These are phyloP conservation scores for Spathaspora sp. DNA, from an alignment of 805 yeast genomes.

Conservation along the genomic window DNA sequence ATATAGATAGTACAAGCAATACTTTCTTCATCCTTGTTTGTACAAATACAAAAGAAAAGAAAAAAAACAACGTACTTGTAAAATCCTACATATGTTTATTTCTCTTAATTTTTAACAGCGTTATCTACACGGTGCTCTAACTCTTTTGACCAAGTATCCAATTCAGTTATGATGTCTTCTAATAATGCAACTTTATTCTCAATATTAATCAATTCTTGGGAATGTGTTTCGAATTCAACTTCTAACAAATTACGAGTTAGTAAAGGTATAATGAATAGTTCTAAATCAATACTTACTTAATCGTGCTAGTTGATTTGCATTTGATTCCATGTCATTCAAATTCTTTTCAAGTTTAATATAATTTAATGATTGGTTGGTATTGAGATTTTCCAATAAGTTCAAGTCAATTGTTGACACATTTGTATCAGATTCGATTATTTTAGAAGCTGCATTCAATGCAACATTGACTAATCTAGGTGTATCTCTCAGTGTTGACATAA, in stretches of 20 bases:
- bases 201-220: slow-evolving; percentile 22
- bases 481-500: slow-evolving; percentile 27
- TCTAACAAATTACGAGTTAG: slow-evolving; percentile 12
- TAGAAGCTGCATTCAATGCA: slow-evolving; percentile 27
- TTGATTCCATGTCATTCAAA: slow-evolving; percentile 41
- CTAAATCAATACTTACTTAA: slow-evolving; percentile 16
- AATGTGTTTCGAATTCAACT: slow-evolving; percentile 22
- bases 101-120: background rate
- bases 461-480: slow-evolving; percentile 23
- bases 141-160: slow-evolving; percentile 61
- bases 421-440: slow-evolving; percentile 37
- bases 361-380: slow-evolving; percentile 55
- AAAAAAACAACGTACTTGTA: background rate
- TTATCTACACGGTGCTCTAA: slow-evolving; percentile 38
- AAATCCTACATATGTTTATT: background rate
- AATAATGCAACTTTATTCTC: slow-evolving; percentile 36
- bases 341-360: slow-evolving; percentile 42
- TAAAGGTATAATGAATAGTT: too few relatives aligned
- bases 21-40: background rate
- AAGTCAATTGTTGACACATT: slow-evolving; percentile 42
- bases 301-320: slow-evolving; percentile 25
- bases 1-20: background rate
- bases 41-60: background rate
- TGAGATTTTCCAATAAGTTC: slow-evolving; percentile 49
- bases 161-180: slow-evolving; percentile 47